A percentile compares a stretch with the other conserved stretches of the same genome.
Conservation (phyloP, 768 basidiomycete species). For the Leccinum broughii region DNA sequence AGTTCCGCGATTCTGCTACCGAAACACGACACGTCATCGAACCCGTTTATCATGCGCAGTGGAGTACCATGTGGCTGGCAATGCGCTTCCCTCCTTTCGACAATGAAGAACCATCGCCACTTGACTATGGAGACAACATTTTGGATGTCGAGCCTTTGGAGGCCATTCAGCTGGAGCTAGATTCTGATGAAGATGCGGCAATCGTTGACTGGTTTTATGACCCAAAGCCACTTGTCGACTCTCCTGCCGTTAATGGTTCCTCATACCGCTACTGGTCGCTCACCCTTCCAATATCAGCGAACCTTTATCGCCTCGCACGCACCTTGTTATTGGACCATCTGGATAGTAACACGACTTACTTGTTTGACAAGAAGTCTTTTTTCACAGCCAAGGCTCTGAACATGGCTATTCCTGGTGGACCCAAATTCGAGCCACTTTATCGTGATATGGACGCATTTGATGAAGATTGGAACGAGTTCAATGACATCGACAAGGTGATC, state of each 20-base stretch:
- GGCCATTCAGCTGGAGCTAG: slow-evolving; percentile 95
- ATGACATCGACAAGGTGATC: slow-evolving; percentile 99
- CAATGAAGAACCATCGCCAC: slow-evolving; percentile 91
- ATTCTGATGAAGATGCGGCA: slow-evolving; percentile 86
- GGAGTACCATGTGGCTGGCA: slow-evolving; percentile 99
- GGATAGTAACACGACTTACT: slow-evolving; percentile 86
- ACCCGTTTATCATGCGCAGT: slow-evolving; percentile 97
- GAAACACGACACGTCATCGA: slow-evolving; percentile 90
- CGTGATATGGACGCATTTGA: slow-evolving; percentile 97
- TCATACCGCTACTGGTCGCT: slow-evolving; percentile 95
- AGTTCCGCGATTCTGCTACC: slow-evolving; percentile 92
- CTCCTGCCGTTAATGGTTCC: slow-evolving; percentile 85
- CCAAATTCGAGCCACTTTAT: slow-evolving; percentile 97
- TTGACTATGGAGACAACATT: slow-evolving; percentile 99
- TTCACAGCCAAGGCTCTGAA: slow-evolving; percentile 98
- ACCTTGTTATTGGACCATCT: slow-evolving; percentile 92
- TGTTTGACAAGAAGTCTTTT: slow-evolving; percentile 97
- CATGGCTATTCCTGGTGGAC: slow-evolving; percentile 96
- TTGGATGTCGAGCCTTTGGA: slow-evolving; percentile 97
- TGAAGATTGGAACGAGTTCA: slow-evolving; percentile 99
- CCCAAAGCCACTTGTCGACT: slow-evolving; percentile 89
- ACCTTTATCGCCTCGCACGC: slow-evolving; percentile 91
- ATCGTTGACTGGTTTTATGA: slow-evolving; percentile 99
- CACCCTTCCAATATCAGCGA: slow-evolving; percentile 93
- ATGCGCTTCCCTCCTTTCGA: slow-evolving; percentile 99